Percentiles rank a stretch among this genome's conserved stretches.
Conservation (phyloP, 192 early-diverging fungal species). For the Coemansia sp. region DNA sequence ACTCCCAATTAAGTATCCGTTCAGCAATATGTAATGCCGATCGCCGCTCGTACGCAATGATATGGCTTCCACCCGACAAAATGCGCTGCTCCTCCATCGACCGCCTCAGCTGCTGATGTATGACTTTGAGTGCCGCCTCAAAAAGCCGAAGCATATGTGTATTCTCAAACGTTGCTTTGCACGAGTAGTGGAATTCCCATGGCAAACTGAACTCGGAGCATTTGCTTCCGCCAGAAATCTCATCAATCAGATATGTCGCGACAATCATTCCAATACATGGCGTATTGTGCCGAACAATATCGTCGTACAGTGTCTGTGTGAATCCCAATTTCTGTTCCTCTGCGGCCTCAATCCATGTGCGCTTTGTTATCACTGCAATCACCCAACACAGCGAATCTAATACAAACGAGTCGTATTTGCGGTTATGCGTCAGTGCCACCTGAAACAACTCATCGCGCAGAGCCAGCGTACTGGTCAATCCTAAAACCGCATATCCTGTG, state of each 20-base stretch:
- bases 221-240: conserved; percentile 50
- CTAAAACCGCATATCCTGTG: conserved; percentile 32
- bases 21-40: conserved; percentile 49
- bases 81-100: conserved; percentile 19
- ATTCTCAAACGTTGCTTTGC: conserved; percentile 46
- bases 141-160: conserved; percentile 36
- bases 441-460: conserved; percentile 49
- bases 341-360: conserved; percentile 37
- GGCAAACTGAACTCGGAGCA: conserved; percentile 50
- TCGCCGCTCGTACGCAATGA: conserved; percentile 45
- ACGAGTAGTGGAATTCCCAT: conserved; percentile 53
- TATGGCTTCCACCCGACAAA: conserved; percentile 15
- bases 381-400: conserved; percentile 52
- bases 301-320: conserved; percentile 36
- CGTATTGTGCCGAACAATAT: conserved; percentile 31
- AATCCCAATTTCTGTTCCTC: conserved; percentile 30
- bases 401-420: conserved; percentile 41
- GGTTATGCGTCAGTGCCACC: conserved; percentile 28
- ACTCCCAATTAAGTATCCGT: conserved; percentile 36
- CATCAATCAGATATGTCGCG: conserved; percentile 42
- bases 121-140: conserved; percentile 47
- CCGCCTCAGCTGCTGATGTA: conserved; percentile 43
- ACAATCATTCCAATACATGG: conserved; percentile 42
- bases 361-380: conserved; percentile 50
- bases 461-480: conserved; percentile 9